Evolutionary conservation across 352 stramenopile genomes (phyloP).

Genomic region (Pythium brassicae): DNA sequence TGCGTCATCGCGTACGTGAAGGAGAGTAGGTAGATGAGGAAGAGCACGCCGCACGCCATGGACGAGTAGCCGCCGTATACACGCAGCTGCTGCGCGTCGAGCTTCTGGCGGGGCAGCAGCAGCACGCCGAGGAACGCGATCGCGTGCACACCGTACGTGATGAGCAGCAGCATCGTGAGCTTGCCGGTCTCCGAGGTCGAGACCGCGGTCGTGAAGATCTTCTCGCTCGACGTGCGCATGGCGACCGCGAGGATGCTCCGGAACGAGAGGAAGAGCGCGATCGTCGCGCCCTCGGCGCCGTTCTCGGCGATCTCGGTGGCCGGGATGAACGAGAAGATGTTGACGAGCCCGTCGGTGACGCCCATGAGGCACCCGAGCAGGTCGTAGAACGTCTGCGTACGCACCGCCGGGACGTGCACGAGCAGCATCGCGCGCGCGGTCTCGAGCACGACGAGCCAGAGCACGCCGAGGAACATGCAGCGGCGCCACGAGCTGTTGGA

Average conservation of each 20-base stretch:
- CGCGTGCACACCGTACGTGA: constrained; percentile 51
- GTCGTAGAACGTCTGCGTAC: constrained; percentile 41
- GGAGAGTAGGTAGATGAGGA: constrained; percentile 52
- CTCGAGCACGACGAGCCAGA: constrained; percentile 38
- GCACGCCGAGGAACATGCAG: constrained; percentile 25
- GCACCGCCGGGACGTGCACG: constrained; percentile 11
- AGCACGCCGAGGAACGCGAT: constrained; percentile 36
- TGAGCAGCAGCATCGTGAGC: constrained; percentile 36
- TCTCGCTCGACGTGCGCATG: constrained; percentile 40
- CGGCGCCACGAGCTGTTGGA: constrained; percentile 30
- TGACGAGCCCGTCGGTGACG: constrained; percentile 59
- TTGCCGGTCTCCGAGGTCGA: constrained; percentile 7
- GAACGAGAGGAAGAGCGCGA: constrained; percentile 35
- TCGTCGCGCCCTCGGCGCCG: constrained; percentile 60
- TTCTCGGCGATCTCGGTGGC: constrained; percentile 67
- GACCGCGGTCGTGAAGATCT: constrained; percentile 9
- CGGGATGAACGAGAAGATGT: constrained; percentile 54
- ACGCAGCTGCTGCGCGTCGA: constrained; percentile 61
- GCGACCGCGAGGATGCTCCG: constrained; percentile 12
- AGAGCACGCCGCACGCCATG: constrained; percentile 40
- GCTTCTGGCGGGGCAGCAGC: constrained; percentile 55
- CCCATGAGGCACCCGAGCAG: constrained; percentile 40
- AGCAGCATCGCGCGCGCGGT: constrained; percentile 45
- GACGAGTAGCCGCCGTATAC: constrained; percentile 65
- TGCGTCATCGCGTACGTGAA: constrained; percentile 43